Evolutionary conservation across 2,329 filamentous ascomycete genomes (phyloP), one percentile per base, ranked within the genome.

Genomic region (Venturia oleaginea): DNA sequence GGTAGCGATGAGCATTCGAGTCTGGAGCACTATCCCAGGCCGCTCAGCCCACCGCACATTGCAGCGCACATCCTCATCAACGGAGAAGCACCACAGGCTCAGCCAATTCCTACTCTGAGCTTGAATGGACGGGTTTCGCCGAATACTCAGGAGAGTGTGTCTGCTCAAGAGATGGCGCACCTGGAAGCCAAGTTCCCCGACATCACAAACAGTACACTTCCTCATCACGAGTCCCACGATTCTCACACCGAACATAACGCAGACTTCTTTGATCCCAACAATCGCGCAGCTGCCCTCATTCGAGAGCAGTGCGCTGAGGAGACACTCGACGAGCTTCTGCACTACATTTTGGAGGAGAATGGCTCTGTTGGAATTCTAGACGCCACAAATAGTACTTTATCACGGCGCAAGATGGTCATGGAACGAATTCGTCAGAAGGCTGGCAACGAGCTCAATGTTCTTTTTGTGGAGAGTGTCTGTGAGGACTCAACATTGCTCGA

Each of bases 381-480:
- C 76, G 94, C 94, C 8, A 99, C 94, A 8, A 99, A 99, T 78
- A 97, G 92, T 78, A 99, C 94, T 0, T 83, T 96, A 61, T 84
- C 91, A 67, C 88, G 94, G 43, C 86, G 94, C 61, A 87, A 93
- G 75, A 83, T 89, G 32, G 84, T 99, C 64, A 91, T 96, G 71
- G 84, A 93, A 66, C 89, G 86, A 69, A 91, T 97, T 71, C 89
- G 90, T 70, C 79, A 86, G 62, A 85, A 90, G 62, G 93, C 95
- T 69, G 92, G 93, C 2, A 89, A 90, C 66, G 85, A 87, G 68
- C 81, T 99, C 27, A 93, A 93, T 38, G 91, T 99, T 22, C 80
- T 99, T 13, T 99, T 97, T 74, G 88, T 99, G 34, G 94, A 99
- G 78, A 96, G 91, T 71, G 89, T 95, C 62, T 99, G 94, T 75